Evolutionary conservation across 768 basidiomycete genomes (phyloP).

Genomic region (Leccinum truebloodii): DNA sequence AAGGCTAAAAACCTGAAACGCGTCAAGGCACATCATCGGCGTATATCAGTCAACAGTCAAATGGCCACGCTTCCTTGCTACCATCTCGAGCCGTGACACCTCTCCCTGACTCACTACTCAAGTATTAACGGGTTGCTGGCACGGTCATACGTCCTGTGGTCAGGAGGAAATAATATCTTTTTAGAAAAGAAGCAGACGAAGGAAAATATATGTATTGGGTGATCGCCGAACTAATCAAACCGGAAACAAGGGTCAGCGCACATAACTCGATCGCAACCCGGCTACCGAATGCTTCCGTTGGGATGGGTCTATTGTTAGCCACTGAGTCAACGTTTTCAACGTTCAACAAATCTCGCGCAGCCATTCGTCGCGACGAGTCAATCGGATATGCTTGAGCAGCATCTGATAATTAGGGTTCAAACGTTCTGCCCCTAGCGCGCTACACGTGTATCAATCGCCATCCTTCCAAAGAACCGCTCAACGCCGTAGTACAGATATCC

Average conservation of each 20-base stretch:
- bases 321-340: not conserved
- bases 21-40: not conserved
- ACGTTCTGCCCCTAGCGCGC: constrained; percentile 6
- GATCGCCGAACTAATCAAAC: constrained; percentile 17
- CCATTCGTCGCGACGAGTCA: constrained; percentile 8
- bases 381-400: not conserved
- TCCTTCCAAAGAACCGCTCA: constrained; percentile 4
- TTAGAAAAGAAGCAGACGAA: not conserved
- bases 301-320: constrained; percentile 10
- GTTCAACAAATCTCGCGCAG: constrained; percentile 4
- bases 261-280: constrained; percentile 9
- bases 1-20: constrained; percentile 2
- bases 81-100: not conserved
- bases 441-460: constrained; percentile 20
- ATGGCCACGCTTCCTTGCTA: not conserved
- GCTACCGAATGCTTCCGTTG: not conserved
- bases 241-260: constrained; percentile 5
- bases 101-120: not conserved
- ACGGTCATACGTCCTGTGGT: not conserved
- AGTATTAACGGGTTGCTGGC: not conserved
- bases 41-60: not conserved
- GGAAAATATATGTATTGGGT: not conserved
- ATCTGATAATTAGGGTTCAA: constrained; percentile 8
- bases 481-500: constrained; percentile 1
- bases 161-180: not conserved